Evolutionary conservation across 495 filamentous ascomycete genomes (phyloP).

Genomic region (Beverwykella pulmonaria): DNA sequence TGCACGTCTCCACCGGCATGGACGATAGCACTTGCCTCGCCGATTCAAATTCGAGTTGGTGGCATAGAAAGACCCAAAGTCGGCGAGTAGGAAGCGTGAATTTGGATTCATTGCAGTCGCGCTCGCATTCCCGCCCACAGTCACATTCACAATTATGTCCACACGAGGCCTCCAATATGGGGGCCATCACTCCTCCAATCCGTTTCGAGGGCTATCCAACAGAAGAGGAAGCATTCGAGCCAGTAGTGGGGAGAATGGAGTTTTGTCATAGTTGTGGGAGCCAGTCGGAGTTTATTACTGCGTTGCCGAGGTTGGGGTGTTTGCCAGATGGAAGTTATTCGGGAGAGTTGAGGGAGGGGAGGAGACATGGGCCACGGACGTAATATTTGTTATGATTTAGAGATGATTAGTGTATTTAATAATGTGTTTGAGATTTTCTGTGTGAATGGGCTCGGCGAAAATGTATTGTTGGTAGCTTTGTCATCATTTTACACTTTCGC

Average conservation of each 20-base stretch:
- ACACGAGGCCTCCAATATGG: not conserved
- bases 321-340: slow-evolving; percentile 5
- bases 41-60: too few species aligned
- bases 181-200: not conserved
- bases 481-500: too few species aligned
- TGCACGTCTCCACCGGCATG: not conserved
- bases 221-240: not conserved
- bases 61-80: too few species aligned
- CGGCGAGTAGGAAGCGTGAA: too few species aligned
- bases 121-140: not conserved
- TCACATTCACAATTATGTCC: not conserved
- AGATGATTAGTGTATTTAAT: too few species aligned
- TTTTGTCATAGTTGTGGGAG: slow-evolving; percentile 1
- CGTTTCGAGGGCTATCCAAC: not conserved
- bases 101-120: not conserved
- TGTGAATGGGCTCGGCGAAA: too few species aligned
- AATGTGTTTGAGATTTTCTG: too few species aligned
- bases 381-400: too few species aligned
- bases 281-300: not conserved
- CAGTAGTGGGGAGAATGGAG: not conserved
- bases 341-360: not conserved
- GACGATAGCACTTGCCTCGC: not conserved
- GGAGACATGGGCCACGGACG: not conserved
- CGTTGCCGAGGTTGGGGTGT: not conserved
- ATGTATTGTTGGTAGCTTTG: too few species aligned